phyloP scores from a whole-genome alignment of 495 filamentous ascomycete genomes.

The Talaromyces stipitatus region DNA sequence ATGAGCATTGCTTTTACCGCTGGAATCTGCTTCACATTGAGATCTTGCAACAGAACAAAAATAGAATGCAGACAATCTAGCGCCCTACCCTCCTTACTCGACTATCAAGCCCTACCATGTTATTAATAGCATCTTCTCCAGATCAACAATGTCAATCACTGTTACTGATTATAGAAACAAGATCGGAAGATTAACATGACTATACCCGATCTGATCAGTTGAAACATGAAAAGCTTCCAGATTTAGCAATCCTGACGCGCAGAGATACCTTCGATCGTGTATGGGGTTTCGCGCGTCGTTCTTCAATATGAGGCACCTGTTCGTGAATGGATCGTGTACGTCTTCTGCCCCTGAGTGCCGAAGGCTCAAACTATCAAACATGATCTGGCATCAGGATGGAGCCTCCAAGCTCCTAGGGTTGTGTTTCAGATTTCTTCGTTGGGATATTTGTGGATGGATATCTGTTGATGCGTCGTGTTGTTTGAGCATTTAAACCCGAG shows the following conservation, averaged over 20 bases:
- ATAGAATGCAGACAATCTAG: neutral
- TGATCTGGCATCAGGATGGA: neutral
- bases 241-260: constrained; percentile 4
- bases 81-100: neutral
- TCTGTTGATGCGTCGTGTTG: neutral
- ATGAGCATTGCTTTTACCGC: neutral
- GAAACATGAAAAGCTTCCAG: constrained; percentile 7
- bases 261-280: neutral
- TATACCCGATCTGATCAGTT: neutral
- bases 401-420: neutral
- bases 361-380: neutral
- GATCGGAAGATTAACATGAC: neutral
- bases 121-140: constrained; percentile 9
- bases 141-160: neutral
- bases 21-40: neutral
- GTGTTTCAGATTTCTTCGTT: constrained; percentile 34
- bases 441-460: constrained; percentile 14
- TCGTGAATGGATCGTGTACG: neutral
- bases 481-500: constrained; percentile 36
- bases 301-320: constrained; percentile 5
- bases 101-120: neutral
- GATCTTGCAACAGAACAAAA: neutral
- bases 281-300: constrained; percentile 4
- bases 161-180: constrained; percentile 6
- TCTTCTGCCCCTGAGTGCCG: neutral